Conservation (phyloP, 2,329 filamentous ascomycete genomes). For the Stachybotrys echinatus region DNA sequence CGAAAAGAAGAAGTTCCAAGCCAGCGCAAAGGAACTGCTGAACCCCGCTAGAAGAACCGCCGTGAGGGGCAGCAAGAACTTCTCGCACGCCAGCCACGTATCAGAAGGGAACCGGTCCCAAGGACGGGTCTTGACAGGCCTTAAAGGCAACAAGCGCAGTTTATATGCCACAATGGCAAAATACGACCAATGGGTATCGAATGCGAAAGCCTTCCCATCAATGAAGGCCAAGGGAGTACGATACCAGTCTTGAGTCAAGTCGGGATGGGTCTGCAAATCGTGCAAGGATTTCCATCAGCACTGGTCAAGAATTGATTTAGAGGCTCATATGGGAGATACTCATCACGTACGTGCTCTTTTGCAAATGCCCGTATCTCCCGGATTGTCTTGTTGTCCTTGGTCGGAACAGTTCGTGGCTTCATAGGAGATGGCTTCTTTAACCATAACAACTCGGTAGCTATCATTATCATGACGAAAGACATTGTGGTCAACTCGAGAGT, state of each 20-base stretch:
- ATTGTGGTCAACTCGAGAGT: slow-evolving; percentile 20
- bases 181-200: slow-evolving; percentile 15
- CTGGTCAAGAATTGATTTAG: neutral
- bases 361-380: slow-evolving; percentile 5
- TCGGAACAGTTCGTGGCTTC: slow-evolving; percentile 3
- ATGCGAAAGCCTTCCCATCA: slow-evolving; percentile 5
- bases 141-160: slow-evolving; percentile 9
- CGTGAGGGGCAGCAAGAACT: slow-evolving; percentile 2
- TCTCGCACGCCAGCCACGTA: slow-evolving; percentile 7
- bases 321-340: too few species aligned
- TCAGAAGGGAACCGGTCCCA: slow-evolving; percentile 19
- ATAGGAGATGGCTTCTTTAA: slow-evolving; percentile 13
- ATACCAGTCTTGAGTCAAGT: slow-evolving; percentile 13
- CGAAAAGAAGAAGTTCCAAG: slow-evolving; percentile 21
- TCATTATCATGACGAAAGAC: slow-evolving; percentile 16
- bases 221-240: slow-evolving; percentile 28
- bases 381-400: slow-evolving; percentile 6
- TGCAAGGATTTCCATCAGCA: neutral
- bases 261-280: slow-evolving; percentile 16
- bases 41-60: slow-evolving; percentile 10
- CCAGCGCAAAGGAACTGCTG: slow-evolving; percentile 10
- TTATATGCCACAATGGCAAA: slow-evolving; percentile 11
- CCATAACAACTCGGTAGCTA: slow-evolving; percentile 13
- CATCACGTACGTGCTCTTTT: neutral
- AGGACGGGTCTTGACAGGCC: slow-evolving; percentile 9